Evolutionary conservation across 495 filamentous ascomycete genomes (phyloP), one percentile per base, ranked within the genome.

Genomic region (Xylaria cubensis): DNA sequence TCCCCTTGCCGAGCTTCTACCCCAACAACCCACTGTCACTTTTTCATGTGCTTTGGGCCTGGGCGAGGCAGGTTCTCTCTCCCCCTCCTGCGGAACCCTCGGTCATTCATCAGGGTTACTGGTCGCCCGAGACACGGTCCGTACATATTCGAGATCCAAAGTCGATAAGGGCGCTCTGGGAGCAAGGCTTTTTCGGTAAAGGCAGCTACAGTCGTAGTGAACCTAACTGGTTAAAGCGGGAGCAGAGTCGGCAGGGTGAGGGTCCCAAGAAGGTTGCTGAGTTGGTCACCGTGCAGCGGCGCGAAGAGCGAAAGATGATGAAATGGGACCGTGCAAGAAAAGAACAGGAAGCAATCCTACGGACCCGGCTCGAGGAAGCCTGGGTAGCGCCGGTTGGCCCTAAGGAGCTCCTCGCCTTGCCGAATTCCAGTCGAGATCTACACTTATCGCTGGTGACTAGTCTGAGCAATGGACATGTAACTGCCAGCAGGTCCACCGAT

Each of bases 101-200:
- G 1, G 76, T 83, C 5, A 80, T 90, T 58, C 92, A 97, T 77
- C 84, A 88, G 53, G 94, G 90, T 44, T 87, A 88, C 74, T 97
- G 95, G 84, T 93, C 93, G 46, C 82, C 87, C 1, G 90, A 91
- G 69, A 97, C 94, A 15, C 87, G 91, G 3, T 94, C 94, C 4
- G 87, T 98, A 4, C 94, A 98, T 80, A 88, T 99, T 46, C 93
- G 90, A 13, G 92, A 97, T 76, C 82, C 88, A 53, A 84, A 84
- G 44, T 88, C 93, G 2, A 90, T 97, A 61, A 87, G 91, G 48
- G 92, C 90, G 10, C 82, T 99, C 36, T 99, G 96, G 96, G 92
- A 97, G 79, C 91, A 93, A 78, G 96, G 96, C 1, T 98, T 98
- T 81, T 99, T 94, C 80, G 96, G 96, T 55, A 98, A 97, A 81